phyloP scores from a whole-genome alignment of 495 filamentous ascomycete genomes.

The Hyaloscypha variabilis region DNA sequence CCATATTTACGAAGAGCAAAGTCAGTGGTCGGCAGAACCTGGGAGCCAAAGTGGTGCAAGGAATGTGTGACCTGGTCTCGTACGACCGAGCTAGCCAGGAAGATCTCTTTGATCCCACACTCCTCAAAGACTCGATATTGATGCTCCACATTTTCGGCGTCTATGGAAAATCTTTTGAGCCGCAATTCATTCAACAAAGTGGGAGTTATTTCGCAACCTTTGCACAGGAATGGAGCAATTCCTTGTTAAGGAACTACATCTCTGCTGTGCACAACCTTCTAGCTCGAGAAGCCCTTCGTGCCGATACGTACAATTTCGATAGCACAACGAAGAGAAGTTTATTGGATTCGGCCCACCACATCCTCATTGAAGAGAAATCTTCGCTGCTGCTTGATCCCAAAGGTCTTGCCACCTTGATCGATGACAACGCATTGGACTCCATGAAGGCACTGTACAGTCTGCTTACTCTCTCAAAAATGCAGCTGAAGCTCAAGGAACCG shows the following conservation, averaged over 20 bases:
- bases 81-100: slow-evolving; percentile 63
- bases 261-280: slow-evolving; percentile 66
- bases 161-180: slow-evolving; percentile 81
- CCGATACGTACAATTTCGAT: slow-evolving; percentile 78
- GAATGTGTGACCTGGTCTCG: slow-evolving; percentile 74
- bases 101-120: slow-evolving; percentile 47
- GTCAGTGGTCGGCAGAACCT: slow-evolving; percentile 50
- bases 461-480: slow-evolving; percentile 65
- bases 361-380: slow-evolving; percentile 64
- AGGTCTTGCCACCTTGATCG: slow-evolving; percentile 69
- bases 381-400: slow-evolving; percentile 60
- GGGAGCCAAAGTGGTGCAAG: slow-evolving; percentile 60
- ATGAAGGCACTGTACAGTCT: slow-evolving; percentile 78
- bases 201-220: slow-evolving; percentile 64
- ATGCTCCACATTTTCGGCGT: slow-evolving; percentile 82
- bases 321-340: slow-evolving; percentile 77
- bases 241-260: slow-evolving; percentile 71
- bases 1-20: slow-evolving; percentile 58
- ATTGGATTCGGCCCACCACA: slow-evolving; percentile 67
- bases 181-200: slow-evolving; percentile 67
- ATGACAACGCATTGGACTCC: slow-evolving; percentile 62
- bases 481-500: slow-evolving; percentile 63
- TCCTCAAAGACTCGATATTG: slow-evolving; percentile 71
- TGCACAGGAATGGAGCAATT: slow-evolving; percentile 61
- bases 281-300: slow-evolving; percentile 68